Conservation (phyloP, 768 basidiomycete genomes). For the Tephrocybe sp. region DNA sequence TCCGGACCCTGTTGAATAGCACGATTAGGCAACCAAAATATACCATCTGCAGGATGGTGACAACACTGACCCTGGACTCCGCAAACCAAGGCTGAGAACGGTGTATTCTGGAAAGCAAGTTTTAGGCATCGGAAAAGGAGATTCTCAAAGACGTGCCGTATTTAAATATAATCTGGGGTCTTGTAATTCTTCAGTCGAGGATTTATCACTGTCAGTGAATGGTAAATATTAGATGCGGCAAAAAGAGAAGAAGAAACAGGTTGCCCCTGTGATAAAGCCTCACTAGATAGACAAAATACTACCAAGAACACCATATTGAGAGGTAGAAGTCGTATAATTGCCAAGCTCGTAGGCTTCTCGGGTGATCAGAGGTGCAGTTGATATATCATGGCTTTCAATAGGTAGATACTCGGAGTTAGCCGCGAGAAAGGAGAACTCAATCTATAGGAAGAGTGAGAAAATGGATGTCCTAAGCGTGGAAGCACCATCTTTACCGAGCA, state of each 20-base stretch:
- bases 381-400: conserved; percentile 29
- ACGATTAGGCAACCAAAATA: neutral
- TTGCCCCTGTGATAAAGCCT: conserved; percentile 7
- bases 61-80: conserved; percentile 62
- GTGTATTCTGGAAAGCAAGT: conserved; percentile 50
- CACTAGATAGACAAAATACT: conserved; percentile 44
- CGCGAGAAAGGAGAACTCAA: conserved; percentile 16
- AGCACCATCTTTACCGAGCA: no score
- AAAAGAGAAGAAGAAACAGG: neutral
- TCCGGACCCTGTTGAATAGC: conserved; percentile 47
- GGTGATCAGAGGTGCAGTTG: conserved; percentile 51
- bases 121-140: neutral
- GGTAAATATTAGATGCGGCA: neutral
- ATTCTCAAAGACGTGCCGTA: conserved; percentile 39
- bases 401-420: neutral
- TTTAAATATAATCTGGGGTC: conserved; percentile 66
- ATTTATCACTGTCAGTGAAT: conserved; percentile 30
- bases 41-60: neutral
- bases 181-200: conserved; percentile 6
- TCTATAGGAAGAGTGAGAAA: neutral
- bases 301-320: conserved; percentile 67
- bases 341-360: conserved; percentile 42
- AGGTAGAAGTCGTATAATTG: conserved; percentile 26
- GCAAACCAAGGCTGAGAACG: conserved; percentile 73
- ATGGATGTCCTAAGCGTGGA: no score